Evolutionary conservation across 495 filamentous ascomycete species (phyloP).

Genomic region (Xylaria scruposa): DNA sequence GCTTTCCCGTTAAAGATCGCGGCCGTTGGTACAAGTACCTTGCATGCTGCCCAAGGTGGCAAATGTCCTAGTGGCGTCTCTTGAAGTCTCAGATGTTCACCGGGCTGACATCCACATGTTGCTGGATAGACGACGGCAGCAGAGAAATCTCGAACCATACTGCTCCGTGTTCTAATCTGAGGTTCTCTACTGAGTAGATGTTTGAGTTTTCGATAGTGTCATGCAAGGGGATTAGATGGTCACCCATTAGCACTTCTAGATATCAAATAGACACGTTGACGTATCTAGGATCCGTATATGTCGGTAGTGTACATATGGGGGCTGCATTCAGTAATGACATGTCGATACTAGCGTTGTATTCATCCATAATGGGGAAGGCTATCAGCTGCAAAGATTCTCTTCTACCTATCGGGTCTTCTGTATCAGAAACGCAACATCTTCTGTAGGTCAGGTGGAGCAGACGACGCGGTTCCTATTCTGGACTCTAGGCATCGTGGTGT

Average conservation of each 20-base stretch:
- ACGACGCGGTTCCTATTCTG: neutral
- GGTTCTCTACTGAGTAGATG: neutral
- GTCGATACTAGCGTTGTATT: constrained; percentile 17
- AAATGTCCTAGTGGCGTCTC: constrained; percentile 2
- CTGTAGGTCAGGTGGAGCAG: neutral
- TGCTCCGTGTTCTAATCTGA: neutral
- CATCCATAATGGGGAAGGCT: constrained; percentile 1
- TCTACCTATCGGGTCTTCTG: neutral
- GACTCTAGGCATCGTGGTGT: neutral
- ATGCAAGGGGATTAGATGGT: neutral
- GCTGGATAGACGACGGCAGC: neutral
- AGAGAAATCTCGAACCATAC: neutral
- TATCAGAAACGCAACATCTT: constrained; percentile 3
- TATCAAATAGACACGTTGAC: constrained; percentile 3
- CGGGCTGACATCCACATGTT: neutral
- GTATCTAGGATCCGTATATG: neutral
- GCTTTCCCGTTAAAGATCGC: neutral
- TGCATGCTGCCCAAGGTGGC: constrained; percentile 10
- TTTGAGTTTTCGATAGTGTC: constrained; percentile 13
- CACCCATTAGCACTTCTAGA: neutral
- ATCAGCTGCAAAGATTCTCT: neutral
- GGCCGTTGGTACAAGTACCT: neutral
- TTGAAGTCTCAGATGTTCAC: neutral
- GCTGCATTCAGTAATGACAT: constrained; percentile 7
- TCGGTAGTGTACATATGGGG: constrained; percentile 14